phyloP scores from a whole-genome alignment of 2,329 filamentous ascomycete species.

The Seiridium unicorne region DNA sequence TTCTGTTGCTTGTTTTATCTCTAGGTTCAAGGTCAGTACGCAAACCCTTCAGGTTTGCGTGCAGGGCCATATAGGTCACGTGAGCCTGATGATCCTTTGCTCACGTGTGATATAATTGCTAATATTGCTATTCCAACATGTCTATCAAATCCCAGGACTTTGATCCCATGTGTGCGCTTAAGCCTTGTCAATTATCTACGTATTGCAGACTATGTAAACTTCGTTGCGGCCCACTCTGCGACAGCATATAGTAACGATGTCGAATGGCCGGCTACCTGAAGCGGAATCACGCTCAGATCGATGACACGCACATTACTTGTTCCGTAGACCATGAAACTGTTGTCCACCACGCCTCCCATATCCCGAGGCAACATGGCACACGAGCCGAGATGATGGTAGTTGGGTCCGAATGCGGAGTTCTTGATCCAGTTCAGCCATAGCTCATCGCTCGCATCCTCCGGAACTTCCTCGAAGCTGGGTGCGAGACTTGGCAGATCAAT shows the following conservation, averaged over 20 bases:
- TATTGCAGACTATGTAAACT: too few relatives aligned
- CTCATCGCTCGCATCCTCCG: constrained; percentile 1
- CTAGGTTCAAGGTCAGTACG: too few relatives aligned
- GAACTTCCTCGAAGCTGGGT: constrained; percentile 14
- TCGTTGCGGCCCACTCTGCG: constrained; percentile 36
- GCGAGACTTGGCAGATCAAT: constrained; percentile 12
- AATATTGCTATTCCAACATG: too few relatives aligned
- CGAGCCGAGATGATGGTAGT: constrained; percentile 21
- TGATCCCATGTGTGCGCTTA: too few relatives aligned
- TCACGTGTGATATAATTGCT: too few relatives aligned
- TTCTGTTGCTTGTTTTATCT: too few relatives aligned
- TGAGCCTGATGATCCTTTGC: too few relatives aligned
- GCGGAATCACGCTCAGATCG: constrained; percentile 15
- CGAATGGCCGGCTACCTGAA: constrained; percentile 44
- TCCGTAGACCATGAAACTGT: constrained; percentile 18
- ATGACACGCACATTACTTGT: constrained; percentile 12
- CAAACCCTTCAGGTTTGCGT: too few relatives aligned
- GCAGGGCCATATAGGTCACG: too few relatives aligned
- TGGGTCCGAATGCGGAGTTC: constrained; percentile 7
- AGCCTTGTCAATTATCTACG: too few relatives aligned
- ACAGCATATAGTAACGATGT: constrained; percentile 49
- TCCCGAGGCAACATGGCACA: constrained; percentile 37
- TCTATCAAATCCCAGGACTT: too few relatives aligned
- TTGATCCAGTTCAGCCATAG: constrained; percentile 4
- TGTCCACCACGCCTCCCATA: constrained; percentile 43